Evolutionary conservation across 306 rosid genomes (phyloP), one percentile per base, ranked within the genome.

Genomic region (Cucurbita pepo): DNA sequence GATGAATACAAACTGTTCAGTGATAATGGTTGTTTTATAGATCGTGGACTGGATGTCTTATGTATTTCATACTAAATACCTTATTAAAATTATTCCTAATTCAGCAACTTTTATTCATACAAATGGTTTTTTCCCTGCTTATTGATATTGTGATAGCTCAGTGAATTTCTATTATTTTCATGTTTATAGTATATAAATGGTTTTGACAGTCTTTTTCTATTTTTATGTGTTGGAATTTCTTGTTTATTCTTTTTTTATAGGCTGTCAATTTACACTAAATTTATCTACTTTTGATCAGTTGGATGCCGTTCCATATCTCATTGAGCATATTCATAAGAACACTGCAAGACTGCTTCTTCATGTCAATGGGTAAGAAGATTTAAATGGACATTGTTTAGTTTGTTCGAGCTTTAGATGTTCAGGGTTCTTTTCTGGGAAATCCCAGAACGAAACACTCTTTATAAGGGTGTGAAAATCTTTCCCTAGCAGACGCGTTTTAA

Each of bases 291-390:
- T 73, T 67, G 79, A 72, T 76, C 78, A 95, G 99, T 97, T 95
- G 84, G 99, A 89, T 84, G 97, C 92, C 82, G 96, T 91, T 60
- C 97, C 97, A 22, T 87, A 91, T 86, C 99, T 91, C 81, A 63
- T 51, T 19, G 95, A 89, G 87, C 92, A 89, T 70, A 87, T 91
- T 69, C 89, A 95, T 83, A 89, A 83, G 83, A 88, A 94, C 62
- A 89, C 96, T 55, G 97, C 90, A 59, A 88, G 92, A 81, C 77
- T 81, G 71, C 81, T 95, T 73, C 96, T 95, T 69, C 90, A 91
- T 81, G 85, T 95, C 79, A 88, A 86, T 79, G 97, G 99, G 99
- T 95, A 82, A 89, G 86, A 66, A 21, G 36, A 16, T 9, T 36
- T 53, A 30, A 21, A 45, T 47, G 51, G 10, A 30, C 58, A 8